Conservation (phyloP, 257 asterid species). For the Przewalskia tangutica region DNA sequence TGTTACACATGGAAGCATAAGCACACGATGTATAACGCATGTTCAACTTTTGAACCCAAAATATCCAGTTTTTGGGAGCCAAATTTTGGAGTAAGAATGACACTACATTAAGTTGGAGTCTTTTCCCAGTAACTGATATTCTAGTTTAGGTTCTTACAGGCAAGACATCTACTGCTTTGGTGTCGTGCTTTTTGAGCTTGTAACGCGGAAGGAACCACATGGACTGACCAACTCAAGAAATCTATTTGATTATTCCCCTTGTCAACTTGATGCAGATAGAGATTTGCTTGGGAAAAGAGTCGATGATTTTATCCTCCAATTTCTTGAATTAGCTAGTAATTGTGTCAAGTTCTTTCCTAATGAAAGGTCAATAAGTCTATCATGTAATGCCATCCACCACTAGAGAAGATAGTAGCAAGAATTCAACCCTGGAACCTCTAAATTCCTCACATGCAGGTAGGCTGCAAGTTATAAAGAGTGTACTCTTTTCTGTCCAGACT, state of each 20-base stretch:
- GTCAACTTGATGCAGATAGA: not conserved
- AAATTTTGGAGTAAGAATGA: not conserved
- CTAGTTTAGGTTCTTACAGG: too few relatives aligned
- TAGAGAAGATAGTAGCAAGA: too few relatives aligned
- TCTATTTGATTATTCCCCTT: not conserved
- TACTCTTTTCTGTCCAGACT: too few relatives aligned
- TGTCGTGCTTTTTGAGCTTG: conserved; percentile 14
- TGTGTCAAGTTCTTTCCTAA: conserved; percentile 8
- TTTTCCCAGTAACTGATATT: too few relatives aligned
- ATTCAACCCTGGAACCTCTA: too few relatives aligned
- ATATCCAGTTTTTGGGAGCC: not conserved
- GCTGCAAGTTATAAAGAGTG: conserved; percentile 1
- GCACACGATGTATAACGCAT: not conserved
- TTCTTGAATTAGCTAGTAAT: conserved; percentile 7
- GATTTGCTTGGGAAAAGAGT: not conserved
- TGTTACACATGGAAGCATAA: not conserved
- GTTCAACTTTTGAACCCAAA: not conserved
- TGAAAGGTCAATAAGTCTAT: not conserved
- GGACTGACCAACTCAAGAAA: not conserved
- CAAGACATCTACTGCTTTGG: too few relatives aligned
- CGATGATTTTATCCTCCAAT: conserved; percentile 2
- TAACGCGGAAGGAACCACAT: not conserved
- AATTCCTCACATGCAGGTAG: not conserved
- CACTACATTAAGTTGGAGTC: too few relatives aligned
- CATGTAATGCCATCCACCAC: too few relatives aligned